A percentile compares a stretch with the other conserved stretches of the same genome.
Evolutionary conservation across 352 stramenopile genomes (phyloP).

Genomic region (Aphanomyces cochlioides): DNA sequence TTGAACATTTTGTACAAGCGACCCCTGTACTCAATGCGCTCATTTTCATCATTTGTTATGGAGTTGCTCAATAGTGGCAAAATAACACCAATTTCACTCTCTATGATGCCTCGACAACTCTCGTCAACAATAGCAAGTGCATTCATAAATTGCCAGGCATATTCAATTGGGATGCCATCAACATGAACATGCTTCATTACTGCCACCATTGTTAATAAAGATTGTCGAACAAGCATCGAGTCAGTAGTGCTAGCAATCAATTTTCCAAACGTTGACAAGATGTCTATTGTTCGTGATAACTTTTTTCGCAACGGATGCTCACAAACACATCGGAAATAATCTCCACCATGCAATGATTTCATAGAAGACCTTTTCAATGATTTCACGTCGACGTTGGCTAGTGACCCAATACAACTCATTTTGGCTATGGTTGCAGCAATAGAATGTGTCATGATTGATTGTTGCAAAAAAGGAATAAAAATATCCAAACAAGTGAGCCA

Average conservation of each 20-base stretch:
- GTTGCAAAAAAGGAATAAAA: background rate
- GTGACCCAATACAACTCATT: background rate
- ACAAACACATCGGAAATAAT: background rate
- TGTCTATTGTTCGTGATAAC: background rate
- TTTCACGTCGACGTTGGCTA: background rate
- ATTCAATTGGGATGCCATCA: background rate
- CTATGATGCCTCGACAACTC: background rate
- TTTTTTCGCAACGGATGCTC: background rate
- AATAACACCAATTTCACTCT: conserved; percentile 4
- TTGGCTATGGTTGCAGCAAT: background rate
- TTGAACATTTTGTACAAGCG: background rate
- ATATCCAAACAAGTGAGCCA: background rate
- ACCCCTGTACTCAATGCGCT: too few relatives aligned
- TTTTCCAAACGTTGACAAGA: background rate
- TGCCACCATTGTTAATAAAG: conserved; percentile 11
- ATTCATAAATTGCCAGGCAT: conserved; percentile 19
- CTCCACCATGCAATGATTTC: background rate
- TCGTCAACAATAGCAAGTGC: background rate
- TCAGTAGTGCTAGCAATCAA: background rate
- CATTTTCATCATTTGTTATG: too few relatives aligned
- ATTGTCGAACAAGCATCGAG: background rate
- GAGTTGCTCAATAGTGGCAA: background rate
- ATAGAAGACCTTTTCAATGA: background rate
- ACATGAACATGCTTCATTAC: conserved; percentile 13
- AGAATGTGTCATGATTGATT: background rate